Percentiles rank a stretch among this genome's conserved stretches.
phyloP scores from a whole-genome alignment of 2,329 filamentous ascomycete species.

The Alternaria angustiovoidea region DNA sequence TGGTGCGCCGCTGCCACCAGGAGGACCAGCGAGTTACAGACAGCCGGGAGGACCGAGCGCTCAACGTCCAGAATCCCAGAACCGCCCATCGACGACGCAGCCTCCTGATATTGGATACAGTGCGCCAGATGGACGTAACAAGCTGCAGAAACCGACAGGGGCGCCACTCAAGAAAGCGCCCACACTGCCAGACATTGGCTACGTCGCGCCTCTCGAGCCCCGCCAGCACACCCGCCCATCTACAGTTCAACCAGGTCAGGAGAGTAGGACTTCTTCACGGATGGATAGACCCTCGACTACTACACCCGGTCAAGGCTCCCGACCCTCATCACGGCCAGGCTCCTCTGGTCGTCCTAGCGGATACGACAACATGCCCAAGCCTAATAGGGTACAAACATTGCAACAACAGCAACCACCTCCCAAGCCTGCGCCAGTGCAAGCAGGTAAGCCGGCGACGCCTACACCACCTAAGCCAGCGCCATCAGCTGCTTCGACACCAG shows the following conservation, averaged over 20 bases:
- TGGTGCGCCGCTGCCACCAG: conserved; percentile 41
- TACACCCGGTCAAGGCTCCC: conserved; percentile 26
- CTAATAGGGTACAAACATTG: conserved; percentile 32
- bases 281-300: conserved; percentile 37
- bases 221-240: conserved; percentile 48
- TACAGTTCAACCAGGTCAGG: conserved; percentile 45
- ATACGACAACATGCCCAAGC: conserved; percentile 37
- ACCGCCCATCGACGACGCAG: conserved; percentile 51
- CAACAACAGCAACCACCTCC: conserved; percentile 30
- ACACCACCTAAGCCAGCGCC: conserved; percentile 41
- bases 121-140: conserved; percentile 55
- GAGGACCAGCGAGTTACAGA: conserved; percentile 44
- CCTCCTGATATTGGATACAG: conserved; percentile 54
- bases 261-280: conserved; percentile 40
- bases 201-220: conserved; percentile 47
- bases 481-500: conserved; percentile 52
- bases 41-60: conserved; percentile 50
- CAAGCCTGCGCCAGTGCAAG: conserved; percentile 27
- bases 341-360: conserved; percentile 41
- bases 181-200: conserved; percentile 49
- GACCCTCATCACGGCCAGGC: conserved; percentile 34
- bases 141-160: conserved; percentile 51
- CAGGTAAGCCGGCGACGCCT: conserved; percentile 32
- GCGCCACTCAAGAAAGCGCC: conserved; percentile 42
- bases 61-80: conserved; percentile 45